Evolutionary conservation across 345 rosid species (phyloP).

Genomic region (Nephelium lappaceum): DNA sequence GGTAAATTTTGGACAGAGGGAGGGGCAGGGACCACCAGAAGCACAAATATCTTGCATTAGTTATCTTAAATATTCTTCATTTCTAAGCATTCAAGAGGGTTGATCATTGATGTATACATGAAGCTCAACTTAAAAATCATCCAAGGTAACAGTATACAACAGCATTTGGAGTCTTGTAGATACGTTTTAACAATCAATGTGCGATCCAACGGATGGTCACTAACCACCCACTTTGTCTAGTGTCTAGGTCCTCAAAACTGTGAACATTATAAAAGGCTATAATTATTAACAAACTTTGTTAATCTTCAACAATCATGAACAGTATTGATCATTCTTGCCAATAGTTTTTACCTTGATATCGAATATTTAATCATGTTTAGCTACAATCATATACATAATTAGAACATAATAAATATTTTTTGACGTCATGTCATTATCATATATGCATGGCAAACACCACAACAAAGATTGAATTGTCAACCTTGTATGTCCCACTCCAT

Average conservation of each 20-base stretch:
- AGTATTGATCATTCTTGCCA: background rate
- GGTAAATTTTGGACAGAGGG: background rate
- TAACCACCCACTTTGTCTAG: background rate
- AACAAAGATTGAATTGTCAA: background rate
- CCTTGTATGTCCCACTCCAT: background rate
- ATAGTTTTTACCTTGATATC: background rate
- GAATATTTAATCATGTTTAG: background rate
- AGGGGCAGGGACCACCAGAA: constrained; percentile 1
- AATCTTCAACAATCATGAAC: background rate
- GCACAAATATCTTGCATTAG: background rate
- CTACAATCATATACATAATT: background rate
- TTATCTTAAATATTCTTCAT: constrained; percentile 4
- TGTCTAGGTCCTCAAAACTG: background rate
- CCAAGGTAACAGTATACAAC: background rate
- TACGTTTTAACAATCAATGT: background rate
- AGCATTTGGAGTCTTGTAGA: background rate
- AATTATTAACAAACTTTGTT: too few relatives aligned
- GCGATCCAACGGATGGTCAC: background rate
- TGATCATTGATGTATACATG: background rate
- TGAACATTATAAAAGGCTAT: background rate
- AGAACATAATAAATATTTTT: background rate
- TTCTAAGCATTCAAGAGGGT: background rate
- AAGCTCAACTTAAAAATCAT: background rate
- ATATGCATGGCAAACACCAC: background rate
- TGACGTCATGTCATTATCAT: background rate